Percentiles rank a stretch among this genome's conserved stretches.
Evolutionary conservation across 352 stramenopile species (phyloP).

Genomic region (Pythium dissimile): DNA sequence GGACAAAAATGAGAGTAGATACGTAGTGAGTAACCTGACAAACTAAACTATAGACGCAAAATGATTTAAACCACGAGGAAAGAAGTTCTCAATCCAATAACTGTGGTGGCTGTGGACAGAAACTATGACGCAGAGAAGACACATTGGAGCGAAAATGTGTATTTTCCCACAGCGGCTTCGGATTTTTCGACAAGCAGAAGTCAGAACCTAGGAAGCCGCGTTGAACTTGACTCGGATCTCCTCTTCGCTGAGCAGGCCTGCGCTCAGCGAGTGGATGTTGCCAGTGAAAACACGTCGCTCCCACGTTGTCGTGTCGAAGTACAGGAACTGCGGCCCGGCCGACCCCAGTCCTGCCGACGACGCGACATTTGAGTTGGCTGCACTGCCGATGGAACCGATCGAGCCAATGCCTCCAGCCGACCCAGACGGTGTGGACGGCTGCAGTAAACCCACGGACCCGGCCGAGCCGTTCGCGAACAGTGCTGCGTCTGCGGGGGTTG

Average conservation of each 20-base stretch:
- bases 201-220: slow-evolving; percentile 36
- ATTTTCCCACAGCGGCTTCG: slow-evolving; percentile 2
- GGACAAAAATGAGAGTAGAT: background rate
- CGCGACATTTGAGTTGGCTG: slow-evolving; percentile 24
- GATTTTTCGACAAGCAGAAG: no score
- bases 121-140: background rate
- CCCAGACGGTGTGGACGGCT: slow-evolving; percentile 30
- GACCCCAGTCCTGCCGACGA: slow-evolving; percentile 28
- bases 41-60: slow-evolving; percentile 9
- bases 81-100: background rate
- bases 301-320: slow-evolving; percentile 95
- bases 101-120: background rate
- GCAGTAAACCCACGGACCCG: slow-evolving; percentile 3
- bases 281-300: slow-evolving; percentile 92
- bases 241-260: slow-evolving; percentile 90
- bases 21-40: background rate
- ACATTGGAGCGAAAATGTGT: slow-evolving; percentile 12
- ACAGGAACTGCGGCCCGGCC: slow-evolving; percentile 88
- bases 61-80: background rate
- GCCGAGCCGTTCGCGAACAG: slow-evolving; percentile 39
- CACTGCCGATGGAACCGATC: slow-evolving; percentile 72
- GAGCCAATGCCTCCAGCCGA: slow-evolving; percentile 18
- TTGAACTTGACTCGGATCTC: slow-evolving; percentile 95
- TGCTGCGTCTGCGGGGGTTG: slow-evolving; percentile 55
- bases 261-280: slow-evolving; percentile 85